Base-by-base conservation (phyloP, 148 eudicot genomes). In the Drosera capensis region DNA sequence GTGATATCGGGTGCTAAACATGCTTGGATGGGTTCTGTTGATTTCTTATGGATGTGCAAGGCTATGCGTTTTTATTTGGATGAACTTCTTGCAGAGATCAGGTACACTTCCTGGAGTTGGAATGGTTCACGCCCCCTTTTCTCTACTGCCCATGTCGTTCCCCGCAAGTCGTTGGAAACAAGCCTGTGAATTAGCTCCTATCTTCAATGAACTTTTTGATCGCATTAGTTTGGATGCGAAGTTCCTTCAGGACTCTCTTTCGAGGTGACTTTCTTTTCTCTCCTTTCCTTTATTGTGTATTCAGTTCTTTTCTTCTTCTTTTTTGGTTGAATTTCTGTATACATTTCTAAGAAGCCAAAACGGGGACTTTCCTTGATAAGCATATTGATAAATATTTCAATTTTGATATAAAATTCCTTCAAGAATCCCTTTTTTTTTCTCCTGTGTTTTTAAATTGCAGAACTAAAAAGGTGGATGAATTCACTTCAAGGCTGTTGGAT, bases 181-280 rank as follows among this genome's bases (percentile, higher is more conserved):
- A 68, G 99, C 95, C 30, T 75, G 88, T 58, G 88, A 75, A 56
- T 56, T 90, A 64, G 93, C 99, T 39, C 94, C 99, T n/a, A 68
- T 90, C 45, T 84, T 90, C 58, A 90, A 90, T 68, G 99, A 90
- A 52, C 77, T 90, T 20, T 72, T 78, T 36, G 95, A 90, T 53
- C 87, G 95, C 23, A 88, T 90, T 34, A 90, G 99, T 71, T 68
- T 84, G 80, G 95, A 90, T 68, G 78, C 67, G 8, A 62, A 73
- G 46, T 90, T 90, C 61, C 57, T 90, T 25, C 95, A 84, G 53
- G 82, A 84, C 3, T 78, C 95, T 13, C 79, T 90, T 15, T 79
- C 95, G 49, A 90, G 99, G 99, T 86, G 58, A 57, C 49, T 30
- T 62, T 21, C 50, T 22, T 43, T 29, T 34, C 19, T 35, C 43